phyloP scores from a whole-genome alignment of 164 flowering plant genomes.

The Stephania japonica region DNA sequence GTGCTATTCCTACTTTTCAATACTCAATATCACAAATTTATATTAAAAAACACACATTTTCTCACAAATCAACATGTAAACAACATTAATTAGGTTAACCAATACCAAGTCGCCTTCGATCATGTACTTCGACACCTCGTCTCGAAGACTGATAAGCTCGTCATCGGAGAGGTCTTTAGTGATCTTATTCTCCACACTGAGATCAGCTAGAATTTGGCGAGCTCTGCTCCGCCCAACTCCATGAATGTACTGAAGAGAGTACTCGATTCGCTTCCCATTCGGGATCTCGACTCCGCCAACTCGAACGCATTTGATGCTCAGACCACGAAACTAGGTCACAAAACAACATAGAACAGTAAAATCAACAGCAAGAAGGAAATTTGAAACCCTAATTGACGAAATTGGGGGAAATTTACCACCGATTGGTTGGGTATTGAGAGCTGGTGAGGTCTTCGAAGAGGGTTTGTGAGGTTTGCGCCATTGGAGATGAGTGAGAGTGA shows the following conservation, averaged over 20 bases:
- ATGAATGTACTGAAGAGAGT: slow-evolving; percentile 84
- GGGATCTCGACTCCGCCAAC: slow-evolving; percentile 98
- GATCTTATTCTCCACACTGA: slow-evolving; percentile 65
- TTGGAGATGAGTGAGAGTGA: slow-evolving; percentile 51
- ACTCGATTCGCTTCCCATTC: slow-evolving; percentile 77
- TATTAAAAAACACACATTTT: no score
- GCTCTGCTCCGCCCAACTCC: slow-evolving; percentile 79
- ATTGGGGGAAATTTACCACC: slow-evolving; percentile 1
- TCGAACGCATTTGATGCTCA: slow-evolving; percentile 71
- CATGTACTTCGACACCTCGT: slow-evolving; percentile 86
- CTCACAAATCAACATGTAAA: background rate
- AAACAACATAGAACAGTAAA: background rate
- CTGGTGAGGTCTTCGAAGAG: slow-evolving; percentile 26
- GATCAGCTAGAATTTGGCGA: slow-evolving; percentile 57
- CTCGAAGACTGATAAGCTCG: slow-evolving; percentile 67
- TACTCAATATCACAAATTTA: no score
- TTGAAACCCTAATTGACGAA: background rate
- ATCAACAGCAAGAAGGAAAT: background rate
- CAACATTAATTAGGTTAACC: background rate
- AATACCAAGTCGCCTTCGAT: slow-evolving; percentile 92
- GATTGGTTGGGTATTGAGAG: slow-evolving; percentile 28
- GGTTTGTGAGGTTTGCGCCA: slow-evolving; percentile 16
- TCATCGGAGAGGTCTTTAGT: slow-evolving; percentile 80
- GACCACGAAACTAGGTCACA: slow-evolving; percentile 34
- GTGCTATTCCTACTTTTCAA: no score